These are phyloP conservation scores for Diutina pseudorugosa DNA, from an alignment of 1,139 yeast species.

Conservation along the genomic window DNA sequence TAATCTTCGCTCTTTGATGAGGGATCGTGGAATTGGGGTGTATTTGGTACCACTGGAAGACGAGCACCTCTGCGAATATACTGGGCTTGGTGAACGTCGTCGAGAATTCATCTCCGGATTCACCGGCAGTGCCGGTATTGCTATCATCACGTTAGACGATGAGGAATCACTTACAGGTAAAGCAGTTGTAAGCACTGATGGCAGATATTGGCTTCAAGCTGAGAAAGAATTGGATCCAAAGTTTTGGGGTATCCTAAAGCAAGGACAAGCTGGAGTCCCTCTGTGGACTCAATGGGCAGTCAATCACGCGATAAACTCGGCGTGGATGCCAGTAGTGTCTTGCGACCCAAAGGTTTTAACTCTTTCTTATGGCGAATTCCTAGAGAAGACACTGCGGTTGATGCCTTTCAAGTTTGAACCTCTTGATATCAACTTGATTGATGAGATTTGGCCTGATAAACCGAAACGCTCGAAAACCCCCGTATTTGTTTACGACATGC, in stretches of 20 bases:
- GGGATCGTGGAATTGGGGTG: conserved; percentile 28
- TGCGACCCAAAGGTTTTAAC: conserved; percentile 28
- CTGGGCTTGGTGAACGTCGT: conserved; percentile 38
- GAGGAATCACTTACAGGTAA: conserved; percentile 19
- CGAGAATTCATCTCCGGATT: conserved; percentile 40
- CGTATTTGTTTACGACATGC: conserved; percentile 24
- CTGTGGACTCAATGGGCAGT: conserved; percentile 28
- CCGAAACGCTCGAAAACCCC: conserved; percentile 28
- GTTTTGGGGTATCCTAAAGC: conserved; percentile 27
- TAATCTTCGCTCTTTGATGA: conserved; percentile 30
- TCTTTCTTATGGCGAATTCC: conserved; percentile 22
- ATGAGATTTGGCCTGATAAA: conserved; percentile 26
- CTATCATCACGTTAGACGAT: conserved; percentile 33
- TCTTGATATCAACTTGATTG: conserved; percentile 23
- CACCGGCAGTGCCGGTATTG: conserved; percentile 48
- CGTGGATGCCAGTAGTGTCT: conserved; percentile 25
- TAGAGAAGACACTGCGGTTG: conserved; percentile 14
- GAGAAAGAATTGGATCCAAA: conserved; percentile 25
- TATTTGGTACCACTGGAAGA: conserved; percentile 50
- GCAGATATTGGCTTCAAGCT: conserved; percentile 41
- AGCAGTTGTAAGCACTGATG: conserved; percentile 44
- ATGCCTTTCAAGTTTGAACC: conserved; percentile 22
- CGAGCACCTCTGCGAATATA: conserved; percentile 45
- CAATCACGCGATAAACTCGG: conserved; percentile 19
- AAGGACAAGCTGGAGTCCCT: conserved; percentile 23